These are phyloP conservation scores for Botrytis squamosa DNA, from an alignment of 2,329 filamentous ascomycete genomes.

Conservation along the genomic window DNA sequence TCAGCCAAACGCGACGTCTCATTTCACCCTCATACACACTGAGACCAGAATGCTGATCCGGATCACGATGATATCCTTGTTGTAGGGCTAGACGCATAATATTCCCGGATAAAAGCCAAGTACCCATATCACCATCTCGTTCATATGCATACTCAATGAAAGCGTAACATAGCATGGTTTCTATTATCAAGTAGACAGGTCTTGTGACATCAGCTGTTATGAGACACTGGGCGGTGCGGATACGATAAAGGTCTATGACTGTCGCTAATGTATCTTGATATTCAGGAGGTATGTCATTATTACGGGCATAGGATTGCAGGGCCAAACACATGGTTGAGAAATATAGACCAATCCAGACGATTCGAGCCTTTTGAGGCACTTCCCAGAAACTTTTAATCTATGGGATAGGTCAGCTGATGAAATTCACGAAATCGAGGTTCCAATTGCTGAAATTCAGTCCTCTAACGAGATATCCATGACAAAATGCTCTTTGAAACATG, in stretches of 20 bases:
- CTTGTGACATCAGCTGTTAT: conserved; percentile 50
- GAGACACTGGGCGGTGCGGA: conserved; percentile 51
- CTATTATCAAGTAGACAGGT: conserved; percentile 48
- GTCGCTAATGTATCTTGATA: conserved; percentile 47
- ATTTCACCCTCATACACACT: conserved; percentile 58
- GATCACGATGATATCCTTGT: conserved; percentile 59
- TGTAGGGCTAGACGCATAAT: conserved; percentile 55
- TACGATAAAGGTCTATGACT: conserved; percentile 46
- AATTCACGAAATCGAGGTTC: background rate
- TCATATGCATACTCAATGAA: conserved; percentile 43
- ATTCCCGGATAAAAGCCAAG: conserved; percentile 52
- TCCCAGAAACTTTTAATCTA: conserved; percentile 49
- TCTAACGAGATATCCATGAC: background rate
- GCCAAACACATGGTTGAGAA: conserved; percentile 36
- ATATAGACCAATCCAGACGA: conserved; percentile 53
- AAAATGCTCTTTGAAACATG: background rate
- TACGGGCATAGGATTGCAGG: conserved; percentile 46
- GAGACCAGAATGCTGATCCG: conserved; percentile 50
- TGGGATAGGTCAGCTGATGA: conserved; percentile 31
- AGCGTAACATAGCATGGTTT: conserved; percentile 50
- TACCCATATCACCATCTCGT: conserved; percentile 54
- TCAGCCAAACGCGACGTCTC: conserved; percentile 58
- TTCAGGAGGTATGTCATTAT: conserved; percentile 49
- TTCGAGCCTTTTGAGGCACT: conserved; percentile 42
- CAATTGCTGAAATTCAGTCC: background rate